Percentiles rank a stretch among this genome's conserved stretches.
Evolutionary conservation across 1,284 basidiomycete species (phyloP).

Genomic region (Stygiomarasmius scandens): DNA sequence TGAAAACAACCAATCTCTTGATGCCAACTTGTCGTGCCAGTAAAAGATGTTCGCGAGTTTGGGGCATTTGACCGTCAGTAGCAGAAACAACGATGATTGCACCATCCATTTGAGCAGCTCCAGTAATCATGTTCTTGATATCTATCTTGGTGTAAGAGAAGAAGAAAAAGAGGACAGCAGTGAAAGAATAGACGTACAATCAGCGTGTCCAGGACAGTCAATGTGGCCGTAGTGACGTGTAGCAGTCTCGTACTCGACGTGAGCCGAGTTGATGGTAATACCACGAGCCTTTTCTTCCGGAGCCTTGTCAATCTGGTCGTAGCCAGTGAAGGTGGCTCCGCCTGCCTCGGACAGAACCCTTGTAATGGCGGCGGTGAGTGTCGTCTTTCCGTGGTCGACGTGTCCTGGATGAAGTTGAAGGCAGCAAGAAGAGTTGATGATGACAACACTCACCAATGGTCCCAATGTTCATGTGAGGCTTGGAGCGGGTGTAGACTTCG

Average conservation of each 20-base stretch:
- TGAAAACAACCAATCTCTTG: constrained; percentile 98
- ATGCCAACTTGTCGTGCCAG: constrained; percentile 98
- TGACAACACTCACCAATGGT: constrained; percentile 71
- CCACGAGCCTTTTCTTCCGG: constrained; percentile 99
- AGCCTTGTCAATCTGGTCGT: constrained; percentile 99
- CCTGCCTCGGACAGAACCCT: constrained; percentile 85
- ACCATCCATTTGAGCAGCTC: constrained; percentile 98
- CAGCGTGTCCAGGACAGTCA: constrained; percentile 96
- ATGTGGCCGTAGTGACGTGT: constrained; percentile 98
- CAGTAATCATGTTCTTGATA: constrained; percentile 99
- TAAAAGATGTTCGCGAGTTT: constrained; percentile 97
- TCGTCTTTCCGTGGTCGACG: constrained; percentile 96
- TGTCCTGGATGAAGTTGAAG: constrained; percentile 60
- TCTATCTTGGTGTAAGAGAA: constrained; percentile 82
- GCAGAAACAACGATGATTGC: constrained; percentile 98
- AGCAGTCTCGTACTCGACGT: constrained; percentile 97
- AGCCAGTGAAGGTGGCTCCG: constrained; percentile 96
- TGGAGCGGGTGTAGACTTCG: constrained; percentile 82
- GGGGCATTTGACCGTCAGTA: constrained; percentile 99
- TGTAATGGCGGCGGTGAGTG: constrained; percentile 97
- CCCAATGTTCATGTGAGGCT: constrained; percentile 97
- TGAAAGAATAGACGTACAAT: constrained; percentile 57
- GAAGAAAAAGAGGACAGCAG: constrained; percentile 12
- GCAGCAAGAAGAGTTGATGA: constrained; percentile 13
- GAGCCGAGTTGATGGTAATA: constrained; percentile 95